Conservation (phyloP, 305 asterid species). For the Fraxinus latifolia region DNA sequence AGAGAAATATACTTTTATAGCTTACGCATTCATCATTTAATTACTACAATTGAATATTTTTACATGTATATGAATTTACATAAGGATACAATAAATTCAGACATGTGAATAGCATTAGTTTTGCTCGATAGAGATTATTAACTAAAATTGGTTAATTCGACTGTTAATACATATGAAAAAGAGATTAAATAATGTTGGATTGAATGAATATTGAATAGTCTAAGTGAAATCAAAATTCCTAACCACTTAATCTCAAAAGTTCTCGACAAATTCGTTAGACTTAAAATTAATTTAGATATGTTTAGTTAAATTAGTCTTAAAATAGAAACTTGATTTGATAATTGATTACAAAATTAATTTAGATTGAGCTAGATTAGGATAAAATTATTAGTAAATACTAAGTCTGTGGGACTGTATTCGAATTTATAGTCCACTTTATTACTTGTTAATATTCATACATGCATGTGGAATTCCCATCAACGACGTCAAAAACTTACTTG, state of each 20-base stretch:
- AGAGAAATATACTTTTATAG: too few relatives aligned
- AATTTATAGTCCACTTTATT: background rate
- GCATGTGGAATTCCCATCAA: background rate
- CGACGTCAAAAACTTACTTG: background rate
- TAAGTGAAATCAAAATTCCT: background rate
- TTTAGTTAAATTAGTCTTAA: background rate
- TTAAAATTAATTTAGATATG: background rate
- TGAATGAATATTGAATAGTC: background rate
- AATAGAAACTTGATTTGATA: background rate
- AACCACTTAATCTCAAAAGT: too few relatives aligned
- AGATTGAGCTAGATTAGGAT: background rate
- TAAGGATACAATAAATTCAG: background rate
- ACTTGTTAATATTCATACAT: too few relatives aligned
- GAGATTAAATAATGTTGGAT: background rate
- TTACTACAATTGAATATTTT: background rate
- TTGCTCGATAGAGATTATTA: background rate
- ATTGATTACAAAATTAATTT: background rate
- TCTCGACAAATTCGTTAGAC: too few relatives aligned
- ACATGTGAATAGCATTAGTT: background rate
- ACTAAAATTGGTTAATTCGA: too few relatives aligned
- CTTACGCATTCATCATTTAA: background rate
- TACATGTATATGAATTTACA: background rate
- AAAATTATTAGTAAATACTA: background rate
- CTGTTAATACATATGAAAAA: too few relatives aligned
- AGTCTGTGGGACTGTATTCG: background rate